Evolutionary conservation across 1,284 basidiomycete species (phyloP), one percentile per base, ranked within the genome.

Genomic region (Naganishia sp.): DNA sequence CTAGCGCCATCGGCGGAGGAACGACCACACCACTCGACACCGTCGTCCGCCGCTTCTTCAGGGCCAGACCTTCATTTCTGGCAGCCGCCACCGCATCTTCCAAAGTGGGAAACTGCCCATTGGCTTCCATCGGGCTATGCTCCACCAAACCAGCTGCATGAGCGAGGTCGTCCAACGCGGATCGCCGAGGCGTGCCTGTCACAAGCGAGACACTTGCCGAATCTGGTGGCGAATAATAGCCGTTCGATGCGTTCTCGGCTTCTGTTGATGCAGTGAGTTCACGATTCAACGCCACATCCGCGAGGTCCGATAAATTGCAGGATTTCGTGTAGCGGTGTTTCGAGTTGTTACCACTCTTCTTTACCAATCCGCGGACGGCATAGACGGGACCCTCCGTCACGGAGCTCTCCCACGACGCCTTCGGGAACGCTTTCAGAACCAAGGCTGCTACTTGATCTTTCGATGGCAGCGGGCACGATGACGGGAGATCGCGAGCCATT

Each of bases 291-390:
- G 67, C 67, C 25, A 68, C 66, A n/a, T 66, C 65, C 15, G 67
- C 67, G 58, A 68, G 46, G 32, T 68, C 67, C 9, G 67, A 56
- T 18, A 68, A 23, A 39, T 65, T 65, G 61, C 67, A 68, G n/a
- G 67, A 68, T 39, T 66, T 65, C 0, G 67, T 66, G 47, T 68
- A 68, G 35, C 67, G 64, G 45, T 68, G 67, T 39, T 61, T 53
- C 13, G 65, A 63, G 28, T 39, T 32, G 28, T 45, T 45, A n/a
- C 52, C 63, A 17, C 32, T 25, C 46, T 54, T 54, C 31, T 56
- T 64, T 15, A 45, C 61, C 35, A 68, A 41, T 23, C 67, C 67
- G 23, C 60, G 60, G 23, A 68, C 61, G 54, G 66, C 54, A 42
- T 68, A 61, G 43, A 60, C 63, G n/a, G 56, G 63, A 15, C 63